These are phyloP conservation scores for Podospora appendiculata DNA, from an alignment of 495 filamentous ascomycete genomes.

Conservation along the genomic window DNA sequence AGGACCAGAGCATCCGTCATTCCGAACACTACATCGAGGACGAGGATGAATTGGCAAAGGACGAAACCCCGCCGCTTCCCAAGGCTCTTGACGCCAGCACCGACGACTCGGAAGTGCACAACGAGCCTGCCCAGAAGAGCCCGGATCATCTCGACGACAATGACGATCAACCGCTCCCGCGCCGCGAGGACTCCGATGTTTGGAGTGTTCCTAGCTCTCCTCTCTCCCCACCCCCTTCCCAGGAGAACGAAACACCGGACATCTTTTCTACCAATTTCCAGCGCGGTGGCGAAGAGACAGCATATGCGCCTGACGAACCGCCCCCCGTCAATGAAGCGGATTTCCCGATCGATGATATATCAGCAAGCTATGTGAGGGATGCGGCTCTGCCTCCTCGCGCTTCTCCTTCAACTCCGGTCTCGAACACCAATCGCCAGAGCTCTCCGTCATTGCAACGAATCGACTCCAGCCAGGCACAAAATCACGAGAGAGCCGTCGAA, in stretches of 20 bases:
- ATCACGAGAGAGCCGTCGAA: neutral
- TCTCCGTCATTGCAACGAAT: neutral
- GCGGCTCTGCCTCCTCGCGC: neutral
- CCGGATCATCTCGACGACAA: too few relatives aligned
- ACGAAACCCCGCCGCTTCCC: too few relatives aligned
- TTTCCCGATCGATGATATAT: neutral
- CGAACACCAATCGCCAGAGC: neutral
- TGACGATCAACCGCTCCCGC: neutral
- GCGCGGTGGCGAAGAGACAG: neutral
- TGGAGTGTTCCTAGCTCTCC: constrained; percentile 15
- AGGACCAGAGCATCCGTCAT: too few relatives aligned
- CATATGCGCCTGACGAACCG: neutral
- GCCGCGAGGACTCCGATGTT: constrained; percentile 5
- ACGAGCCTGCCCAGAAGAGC: neutral
- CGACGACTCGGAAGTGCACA: neutral
- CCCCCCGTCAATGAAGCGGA: neutral
- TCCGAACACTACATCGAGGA: too few relatives aligned
- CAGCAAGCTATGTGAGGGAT: neutral
- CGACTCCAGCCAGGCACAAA: neutral
- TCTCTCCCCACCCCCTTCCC: neutral
- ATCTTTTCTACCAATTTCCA: neutral
- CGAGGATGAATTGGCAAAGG: too few relatives aligned
- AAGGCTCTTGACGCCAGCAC: too few relatives aligned
- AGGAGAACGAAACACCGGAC: neutral
- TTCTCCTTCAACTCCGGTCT: neutral